These are phyloP conservation scores for Arthrobotrys sphaeroides DNA, from an alignment of 2,329 filamentous ascomycete genomes.

Conservation along the genomic window DNA sequence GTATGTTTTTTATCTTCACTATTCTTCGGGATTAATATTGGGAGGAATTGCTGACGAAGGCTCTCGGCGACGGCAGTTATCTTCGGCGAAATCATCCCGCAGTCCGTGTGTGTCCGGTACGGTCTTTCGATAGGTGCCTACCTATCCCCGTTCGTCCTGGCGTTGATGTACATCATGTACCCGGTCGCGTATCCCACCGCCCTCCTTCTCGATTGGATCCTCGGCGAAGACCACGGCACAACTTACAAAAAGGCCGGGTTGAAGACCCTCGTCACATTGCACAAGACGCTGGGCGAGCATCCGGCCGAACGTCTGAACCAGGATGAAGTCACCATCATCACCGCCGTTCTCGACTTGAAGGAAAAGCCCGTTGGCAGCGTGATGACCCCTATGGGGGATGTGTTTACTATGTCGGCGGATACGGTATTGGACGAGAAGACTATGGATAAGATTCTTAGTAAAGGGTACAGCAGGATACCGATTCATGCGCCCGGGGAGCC, in stretches of 20 bases:
- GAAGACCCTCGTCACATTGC: slow-evolving; percentile 93
- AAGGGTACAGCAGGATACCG: slow-evolving; percentile 94
- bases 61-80: slow-evolving; percentile 72
- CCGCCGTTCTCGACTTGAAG: slow-evolving; percentile 92
- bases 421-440: slow-evolving; percentile 90
- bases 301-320: slow-evolving; percentile 88
- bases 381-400: slow-evolving; percentile 98
- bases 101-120: slow-evolving; percentile 95
- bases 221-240: slow-evolving; percentile 94
- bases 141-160: slow-evolving; percentile 81
- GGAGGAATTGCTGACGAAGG: slow-evolving; percentile 7
- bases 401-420: slow-evolving; percentile 96
- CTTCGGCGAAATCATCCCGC: slow-evolving; percentile 94
- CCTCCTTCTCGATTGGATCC: slow-evolving; percentile 89
- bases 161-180: slow-evolving; percentile 89
- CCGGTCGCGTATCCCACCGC: slow-evolving; percentile 94
- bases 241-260: slow-evolving; percentile 98
- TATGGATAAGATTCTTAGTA: slow-evolving; percentile 91
- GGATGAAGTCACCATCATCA: slow-evolving; percentile 98
- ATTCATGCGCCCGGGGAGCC: slow-evolving; percentile 87
- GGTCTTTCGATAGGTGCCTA: slow-evolving; percentile 93
- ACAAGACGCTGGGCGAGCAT: slow-evolving; percentile 87
- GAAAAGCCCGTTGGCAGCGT: slow-evolving; percentile 93
- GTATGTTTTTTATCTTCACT: slow-evolving; percentile 66
- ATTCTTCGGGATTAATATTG: slow-evolving; percentile 18